Percentiles rank a stretch among this genome's conserved stretches.
phyloP scores from a whole-genome alignment of 2,329 filamentous ascomycete genomes.

The Chrysoporthe deuterocubensis region DNA sequence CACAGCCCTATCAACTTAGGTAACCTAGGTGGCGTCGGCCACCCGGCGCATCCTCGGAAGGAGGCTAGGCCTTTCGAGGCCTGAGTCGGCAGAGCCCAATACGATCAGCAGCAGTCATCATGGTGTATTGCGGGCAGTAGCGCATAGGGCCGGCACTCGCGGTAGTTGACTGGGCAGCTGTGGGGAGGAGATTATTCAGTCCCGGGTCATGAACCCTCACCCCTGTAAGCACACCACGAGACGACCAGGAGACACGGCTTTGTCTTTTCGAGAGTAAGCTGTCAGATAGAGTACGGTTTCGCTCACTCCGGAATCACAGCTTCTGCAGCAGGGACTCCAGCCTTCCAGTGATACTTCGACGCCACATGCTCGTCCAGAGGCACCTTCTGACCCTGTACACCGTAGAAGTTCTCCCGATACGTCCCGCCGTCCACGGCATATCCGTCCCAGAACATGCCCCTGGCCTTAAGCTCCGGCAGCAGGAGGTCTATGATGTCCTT shows the following conservation, averaged over 20 bases:
- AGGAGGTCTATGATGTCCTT: constrained; percentile 68
- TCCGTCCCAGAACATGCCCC: constrained; percentile 61
- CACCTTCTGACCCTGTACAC: constrained; percentile 38
- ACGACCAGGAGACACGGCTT: background rate
- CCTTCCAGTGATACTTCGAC: constrained; percentile 45
- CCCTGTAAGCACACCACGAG: background rate
- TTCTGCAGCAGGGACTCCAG: constrained; percentile 36
- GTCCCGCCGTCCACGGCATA: constrained; percentile 49
- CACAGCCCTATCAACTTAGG: too few species aligned
- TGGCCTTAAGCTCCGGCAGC: constrained; percentile 61
- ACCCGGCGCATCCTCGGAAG: too few species aligned
- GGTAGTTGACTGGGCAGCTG: background rate
- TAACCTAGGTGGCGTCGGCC: too few species aligned
- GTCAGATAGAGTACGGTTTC: background rate
- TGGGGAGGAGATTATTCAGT: background rate
- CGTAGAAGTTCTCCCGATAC: constrained; percentile 49
- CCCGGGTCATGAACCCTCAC: background rate
- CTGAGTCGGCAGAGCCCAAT: too few species aligned
- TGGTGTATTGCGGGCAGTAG: too few species aligned
- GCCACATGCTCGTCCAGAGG: constrained; percentile 46
- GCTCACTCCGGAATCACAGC: constrained; percentile 30
- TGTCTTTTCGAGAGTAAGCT: background rate
- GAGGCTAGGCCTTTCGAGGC: too few species aligned
- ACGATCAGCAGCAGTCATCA: too few species aligned
- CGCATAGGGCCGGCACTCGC: background rate